Conservation (phyloP, 352 stramenopile species). For the Pythium coloratum region DNA sequence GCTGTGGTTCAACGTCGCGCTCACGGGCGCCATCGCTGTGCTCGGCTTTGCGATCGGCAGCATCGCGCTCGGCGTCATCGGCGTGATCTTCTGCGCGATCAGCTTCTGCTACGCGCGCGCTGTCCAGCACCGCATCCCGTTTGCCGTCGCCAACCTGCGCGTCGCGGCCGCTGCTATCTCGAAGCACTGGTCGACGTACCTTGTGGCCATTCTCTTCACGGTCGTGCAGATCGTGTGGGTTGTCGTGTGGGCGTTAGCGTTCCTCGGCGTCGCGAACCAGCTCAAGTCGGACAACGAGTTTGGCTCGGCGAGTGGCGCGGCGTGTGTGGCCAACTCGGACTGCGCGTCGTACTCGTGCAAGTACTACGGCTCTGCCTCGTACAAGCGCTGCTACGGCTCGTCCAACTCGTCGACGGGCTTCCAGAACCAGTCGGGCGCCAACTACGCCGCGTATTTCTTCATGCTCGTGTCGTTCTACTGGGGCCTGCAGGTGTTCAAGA, state of each 20-base stretch:
- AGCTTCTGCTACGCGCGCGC: constrained; percentile 86
- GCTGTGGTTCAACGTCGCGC: constrained; percentile 84
- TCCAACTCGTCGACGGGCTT: constrained; percentile 29
- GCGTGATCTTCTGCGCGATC: constrained; percentile 59
- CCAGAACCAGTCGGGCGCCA: constrained; percentile 34
- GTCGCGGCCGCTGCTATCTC: constrained; percentile 88
- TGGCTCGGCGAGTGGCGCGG: constrained; percentile 13
- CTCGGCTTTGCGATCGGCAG: constrained; percentile 73
- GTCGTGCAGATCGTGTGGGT: constrained; percentile 91
- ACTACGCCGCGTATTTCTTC: constrained; percentile 69
- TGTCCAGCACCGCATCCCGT: constrained; percentile 91
- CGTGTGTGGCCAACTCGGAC: constrained; percentile 33
- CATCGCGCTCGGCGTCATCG: constrained; percentile 70
- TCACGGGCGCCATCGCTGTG: constrained; percentile 61
- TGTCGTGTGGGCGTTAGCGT: constrained; percentile 84
- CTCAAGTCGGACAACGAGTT: constrained; percentile 37
- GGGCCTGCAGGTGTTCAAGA: constrained; percentile 91
- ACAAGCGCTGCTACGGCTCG: constrained; percentile 25
- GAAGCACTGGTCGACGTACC: constrained; percentile 87
- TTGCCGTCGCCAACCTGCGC: constrained; percentile 91
- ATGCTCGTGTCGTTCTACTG: constrained; percentile 95
- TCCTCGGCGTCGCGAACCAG: constrained; percentile 87
- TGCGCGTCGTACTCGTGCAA: constrained; percentile 46
- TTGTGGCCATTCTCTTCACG: constrained; percentile 85
- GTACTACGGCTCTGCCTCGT: constrained; percentile 10